phyloP scores from a whole-genome alignment of 805 yeast species.

The Metschnikowia cubensis region DNA sequence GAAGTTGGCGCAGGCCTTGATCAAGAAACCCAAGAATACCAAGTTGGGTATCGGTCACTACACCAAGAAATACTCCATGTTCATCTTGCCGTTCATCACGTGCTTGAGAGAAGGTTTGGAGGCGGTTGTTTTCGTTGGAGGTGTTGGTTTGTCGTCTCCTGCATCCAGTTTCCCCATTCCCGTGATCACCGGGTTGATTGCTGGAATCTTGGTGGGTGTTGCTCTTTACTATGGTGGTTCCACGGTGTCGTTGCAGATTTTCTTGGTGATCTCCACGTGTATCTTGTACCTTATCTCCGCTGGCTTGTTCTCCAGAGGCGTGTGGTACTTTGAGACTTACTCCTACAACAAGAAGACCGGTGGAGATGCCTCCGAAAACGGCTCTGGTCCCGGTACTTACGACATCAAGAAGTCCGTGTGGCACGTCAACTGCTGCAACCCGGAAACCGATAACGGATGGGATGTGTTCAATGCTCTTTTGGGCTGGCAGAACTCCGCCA shows the following conservation, averaged over 20 bases:
- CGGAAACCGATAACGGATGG: slow-evolving; percentile 91
- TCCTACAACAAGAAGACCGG: slow-evolving; percentile 64
- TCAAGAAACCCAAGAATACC: slow-evolving; percentile 33
- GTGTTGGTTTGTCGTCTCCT: slow-evolving; percentile 33
- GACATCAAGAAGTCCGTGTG: slow-evolving; percentile 75
- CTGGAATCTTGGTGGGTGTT: slow-evolving; percentile 70
- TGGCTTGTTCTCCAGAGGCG: slow-evolving; percentile 91
- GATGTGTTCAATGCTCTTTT: slow-evolving; percentile 90
- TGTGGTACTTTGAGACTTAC: slow-evolving; percentile 82
- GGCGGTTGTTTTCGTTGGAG: slow-evolving; percentile 44
- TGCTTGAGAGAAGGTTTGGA: slow-evolving; percentile 88
- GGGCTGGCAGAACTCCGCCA: slow-evolving; percentile 97
- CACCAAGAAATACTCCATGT: slow-evolving; percentile 78
- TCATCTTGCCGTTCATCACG: slow-evolving; percentile 83
- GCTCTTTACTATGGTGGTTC: slow-evolving; percentile 80
- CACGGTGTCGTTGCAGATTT: slow-evolving; percentile 75
- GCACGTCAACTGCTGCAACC: slow-evolving; percentile 98
- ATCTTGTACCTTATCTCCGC: slow-evolving; percentile 86
- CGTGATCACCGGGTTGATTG: slow-evolving; percentile 76
- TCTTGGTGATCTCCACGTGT: slow-evolving; percentile 82
- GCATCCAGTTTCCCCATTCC: slow-evolving; percentile 77
- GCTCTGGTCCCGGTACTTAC: slow-evolving; percentile 93
- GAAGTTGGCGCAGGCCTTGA: slow-evolving; percentile 82
- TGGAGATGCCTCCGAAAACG: slow-evolving; percentile 91
- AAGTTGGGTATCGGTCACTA: slow-evolving; percentile 52